These are phyloP conservation scores for Zymoseptoria crescenta DNA, from an alignment of 2,329 filamentous ascomycete genomes.

Conservation along the genomic window DNA sequence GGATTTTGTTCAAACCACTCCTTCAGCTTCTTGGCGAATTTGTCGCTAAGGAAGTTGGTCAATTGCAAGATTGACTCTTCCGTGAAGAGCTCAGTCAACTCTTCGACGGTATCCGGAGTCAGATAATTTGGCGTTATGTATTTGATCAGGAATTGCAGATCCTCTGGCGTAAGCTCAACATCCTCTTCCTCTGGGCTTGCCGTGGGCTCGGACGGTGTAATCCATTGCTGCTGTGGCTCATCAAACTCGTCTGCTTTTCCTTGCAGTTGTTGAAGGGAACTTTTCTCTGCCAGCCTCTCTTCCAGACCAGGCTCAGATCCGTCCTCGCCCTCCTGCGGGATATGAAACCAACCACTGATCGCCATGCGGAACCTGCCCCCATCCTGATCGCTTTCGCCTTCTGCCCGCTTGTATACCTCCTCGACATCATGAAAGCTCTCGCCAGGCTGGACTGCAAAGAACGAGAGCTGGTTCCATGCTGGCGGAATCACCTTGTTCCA, in stretches of 20 bases:
- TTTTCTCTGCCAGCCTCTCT: slow-evolving; percentile 79
- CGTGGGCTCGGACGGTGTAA: slow-evolving; percentile 29
- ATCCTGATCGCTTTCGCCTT: slow-evolving; percentile 55
- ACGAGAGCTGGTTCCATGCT: slow-evolving; percentile 93
- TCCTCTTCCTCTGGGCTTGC: slow-evolving; percentile 54
- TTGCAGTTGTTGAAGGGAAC: slow-evolving; percentile 85
- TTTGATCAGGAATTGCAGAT: slow-evolving; percentile 82
- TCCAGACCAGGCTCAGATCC: slow-evolving; percentile 84
- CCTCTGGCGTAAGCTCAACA: slow-evolving; percentile 62
- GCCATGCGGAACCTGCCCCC: slow-evolving; percentile 85
- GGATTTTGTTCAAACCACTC: slow-evolving; percentile 62
- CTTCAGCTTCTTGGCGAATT: slow-evolving; percentile 65
- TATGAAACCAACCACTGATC: slow-evolving; percentile 98
- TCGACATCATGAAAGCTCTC: slow-evolving; percentile 98
- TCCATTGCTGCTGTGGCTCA: slow-evolving; percentile 58
- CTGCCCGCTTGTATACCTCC: slow-evolving; percentile 72
- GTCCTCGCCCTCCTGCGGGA: slow-evolving; percentile 88
- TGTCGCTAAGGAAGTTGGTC: slow-evolving; percentile 66
- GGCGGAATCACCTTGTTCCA: slow-evolving; percentile 78
- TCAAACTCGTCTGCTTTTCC: slow-evolving; percentile 88
- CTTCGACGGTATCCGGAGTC: slow-evolving; percentile 81
- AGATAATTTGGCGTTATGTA: slow-evolving; percentile 88
- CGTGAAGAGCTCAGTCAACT: slow-evolving; percentile 70
- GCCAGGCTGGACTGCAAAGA: slow-evolving; percentile 97
- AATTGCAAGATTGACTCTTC: slow-evolving; percentile 80